These are phyloP conservation scores for Pseudoscleropodium purum DNA, from an alignment of 225 moss, liverwort and hornwort species.

Conservation along the genomic window DNA sequence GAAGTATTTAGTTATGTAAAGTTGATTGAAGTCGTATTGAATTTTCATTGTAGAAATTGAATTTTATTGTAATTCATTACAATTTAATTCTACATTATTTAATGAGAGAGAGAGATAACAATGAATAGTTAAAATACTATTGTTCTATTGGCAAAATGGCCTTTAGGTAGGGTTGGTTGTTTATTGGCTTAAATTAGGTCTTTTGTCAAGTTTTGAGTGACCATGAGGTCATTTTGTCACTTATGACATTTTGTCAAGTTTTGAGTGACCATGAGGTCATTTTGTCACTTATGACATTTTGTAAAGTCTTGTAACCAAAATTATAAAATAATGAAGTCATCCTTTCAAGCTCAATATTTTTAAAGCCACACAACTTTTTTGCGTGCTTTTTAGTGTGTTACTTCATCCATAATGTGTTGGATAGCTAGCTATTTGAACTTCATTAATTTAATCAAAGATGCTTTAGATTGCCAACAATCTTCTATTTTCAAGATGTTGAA, in stretches of 20 bases:
- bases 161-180: not conserved
- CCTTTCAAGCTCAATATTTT: not conserved
- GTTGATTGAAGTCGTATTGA: not conserved
- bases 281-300: not conserved
- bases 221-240: not conserved
- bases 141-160: accelerated
- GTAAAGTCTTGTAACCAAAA: not conserved
- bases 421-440: accelerated
- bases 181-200: not conserved
- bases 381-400: accelerated
- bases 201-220: not conserved
- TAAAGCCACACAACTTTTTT: not conserved
- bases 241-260: not conserved
- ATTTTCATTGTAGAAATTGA: not conserved
- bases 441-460: not conserved
- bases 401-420: not conserved
- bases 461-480: accelerated
- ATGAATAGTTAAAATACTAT: not conserved
- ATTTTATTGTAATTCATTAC: not conserved
- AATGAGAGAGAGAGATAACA: not conserved
- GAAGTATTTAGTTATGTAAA: not conserved
- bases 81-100: not conserved
- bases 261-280: accelerated
- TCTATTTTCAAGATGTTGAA: not conserved
- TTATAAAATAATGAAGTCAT: not conserved